Percentiles rank a stretch among this genome's conserved stretches.
phyloP scores from a whole-genome alignment of 2,329 filamentous ascomycete genomes.

The Aspergillus novoparasiticus region DNA sequence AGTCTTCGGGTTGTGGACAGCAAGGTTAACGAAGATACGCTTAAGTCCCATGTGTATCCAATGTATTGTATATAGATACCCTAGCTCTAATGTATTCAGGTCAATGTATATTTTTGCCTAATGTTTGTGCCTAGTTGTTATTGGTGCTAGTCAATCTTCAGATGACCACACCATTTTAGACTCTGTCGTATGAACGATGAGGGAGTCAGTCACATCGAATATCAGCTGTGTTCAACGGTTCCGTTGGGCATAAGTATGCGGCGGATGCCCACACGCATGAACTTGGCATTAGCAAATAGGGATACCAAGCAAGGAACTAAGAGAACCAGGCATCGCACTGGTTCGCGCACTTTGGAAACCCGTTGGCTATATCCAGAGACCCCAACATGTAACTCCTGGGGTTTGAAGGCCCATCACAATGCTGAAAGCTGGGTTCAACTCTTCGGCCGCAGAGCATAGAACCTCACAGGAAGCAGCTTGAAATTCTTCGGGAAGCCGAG shows the following conservation, averaged over 20 bases:
- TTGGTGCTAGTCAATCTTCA: not conserved
- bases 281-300: not conserved
- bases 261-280: not conserved
- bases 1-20: not conserved
- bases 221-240: not conserved
- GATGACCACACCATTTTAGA: not conserved
- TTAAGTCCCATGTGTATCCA: constrained; percentile 1
- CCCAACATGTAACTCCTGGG: not conserved
- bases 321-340: not conserved
- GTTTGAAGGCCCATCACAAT: not conserved
- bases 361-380: not conserved
- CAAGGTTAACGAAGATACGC: not conserved
- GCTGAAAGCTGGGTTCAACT: constrained; percentile 7
- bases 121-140: not conserved
- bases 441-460: constrained; percentile 71
- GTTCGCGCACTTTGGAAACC: not conserved
- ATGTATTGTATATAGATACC: constrained; percentile 26
- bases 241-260: not conserved
- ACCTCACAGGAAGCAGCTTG: constrained; percentile 71
- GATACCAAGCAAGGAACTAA: not conserved
- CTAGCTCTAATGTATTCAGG: constrained; percentile 9
- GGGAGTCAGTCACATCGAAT: not conserved
- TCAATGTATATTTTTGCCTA: not conserved
- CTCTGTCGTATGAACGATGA: not conserved
- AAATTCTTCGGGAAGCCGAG: constrained; percentile 66